Evolutionary conservation across 2,329 filamentous ascomycete genomes (phyloP).

Genomic region (Tolypocladium endophyticum): DNA sequence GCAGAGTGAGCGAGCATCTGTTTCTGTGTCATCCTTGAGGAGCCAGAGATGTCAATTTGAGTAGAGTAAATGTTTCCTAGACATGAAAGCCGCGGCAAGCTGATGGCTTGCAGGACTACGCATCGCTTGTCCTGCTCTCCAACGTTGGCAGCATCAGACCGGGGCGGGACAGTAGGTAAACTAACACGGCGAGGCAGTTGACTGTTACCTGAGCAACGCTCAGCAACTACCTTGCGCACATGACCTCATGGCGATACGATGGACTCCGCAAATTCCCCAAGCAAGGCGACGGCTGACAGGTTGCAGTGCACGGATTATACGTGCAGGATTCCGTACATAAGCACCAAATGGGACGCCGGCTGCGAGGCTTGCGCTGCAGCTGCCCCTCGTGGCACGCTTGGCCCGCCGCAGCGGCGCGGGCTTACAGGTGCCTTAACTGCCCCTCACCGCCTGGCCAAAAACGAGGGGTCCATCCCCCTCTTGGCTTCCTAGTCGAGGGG

Average conservation of each 20-base stretch:
- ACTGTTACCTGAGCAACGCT: no score
- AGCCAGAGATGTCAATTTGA: no score
- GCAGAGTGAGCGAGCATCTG: not conserved
- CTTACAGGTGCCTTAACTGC: not conserved
- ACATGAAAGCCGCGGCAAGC: no score
- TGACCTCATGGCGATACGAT: not conserved
- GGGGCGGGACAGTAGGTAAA: no score
- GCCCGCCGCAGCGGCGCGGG: not conserved
- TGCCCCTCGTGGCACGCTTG: not conserved
- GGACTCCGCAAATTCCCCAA: not conserved
- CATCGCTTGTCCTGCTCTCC: not conserved
- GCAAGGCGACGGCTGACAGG: not conserved
- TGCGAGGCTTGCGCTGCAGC: not conserved
- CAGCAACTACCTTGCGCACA: no score
- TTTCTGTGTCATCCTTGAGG: not conserved
- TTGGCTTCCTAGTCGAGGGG: not conserved
- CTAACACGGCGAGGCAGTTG: not conserved
- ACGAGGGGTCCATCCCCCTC: not conserved
- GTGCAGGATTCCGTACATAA: no score
- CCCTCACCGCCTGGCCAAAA: not conserved
- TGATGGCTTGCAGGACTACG: not conserved
- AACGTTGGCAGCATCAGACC: not conserved
- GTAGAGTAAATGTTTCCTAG: not conserved
- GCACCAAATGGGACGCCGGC: no score
- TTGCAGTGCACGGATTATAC: no score